Evolutionary conservation across 495 filamentous ascomycete species (phyloP).

Genomic region (Daldinia decipiens): DNA sequence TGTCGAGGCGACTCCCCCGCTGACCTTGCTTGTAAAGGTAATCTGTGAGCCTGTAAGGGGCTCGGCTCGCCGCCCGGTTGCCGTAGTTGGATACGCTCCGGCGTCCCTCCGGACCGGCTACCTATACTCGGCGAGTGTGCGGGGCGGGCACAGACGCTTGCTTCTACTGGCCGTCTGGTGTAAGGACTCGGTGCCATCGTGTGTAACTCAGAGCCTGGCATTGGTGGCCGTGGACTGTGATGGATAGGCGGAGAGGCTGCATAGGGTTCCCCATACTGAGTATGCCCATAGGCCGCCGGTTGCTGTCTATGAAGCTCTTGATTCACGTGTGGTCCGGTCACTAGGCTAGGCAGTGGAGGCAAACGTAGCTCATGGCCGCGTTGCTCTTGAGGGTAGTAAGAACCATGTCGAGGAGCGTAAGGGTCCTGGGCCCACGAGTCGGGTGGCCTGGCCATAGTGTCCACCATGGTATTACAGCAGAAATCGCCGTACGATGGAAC

Average conservation of each 20-base stretch:
- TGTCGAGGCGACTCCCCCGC: conserved; percentile 29
- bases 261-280: conserved; percentile 40
- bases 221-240: conserved; percentile 42
- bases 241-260: conserved; percentile 38
- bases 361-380: conserved; percentile 44
- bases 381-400: conserved; percentile 55
- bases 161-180: conserved; percentile 48
- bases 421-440: conserved; percentile 54
- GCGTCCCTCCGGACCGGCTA: conserved; percentile 52
- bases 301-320: conserved; percentile 39
- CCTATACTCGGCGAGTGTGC: conserved; percentile 50
- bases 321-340: conserved; percentile 34
- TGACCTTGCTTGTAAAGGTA: conserved; percentile 29
- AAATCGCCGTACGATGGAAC: conserved; percentile 52
- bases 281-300: conserved; percentile 29
- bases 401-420: conserved; percentile 52
- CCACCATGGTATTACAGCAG: conserved; percentile 57
- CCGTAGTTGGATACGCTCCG: conserved; percentile 39
- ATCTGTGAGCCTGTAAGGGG: conserved; percentile 28
- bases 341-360: conserved; percentile 44
- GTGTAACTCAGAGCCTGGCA: conserved; percentile 49
- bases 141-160: conserved; percentile 47
- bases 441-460: conserved; percentile 59
- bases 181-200: conserved; percentile 35
- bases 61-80: conserved; percentile 32